Base-by-base conservation (phyloP, 805 yeast genomes). In the Saturnispora galanensis region DNA sequence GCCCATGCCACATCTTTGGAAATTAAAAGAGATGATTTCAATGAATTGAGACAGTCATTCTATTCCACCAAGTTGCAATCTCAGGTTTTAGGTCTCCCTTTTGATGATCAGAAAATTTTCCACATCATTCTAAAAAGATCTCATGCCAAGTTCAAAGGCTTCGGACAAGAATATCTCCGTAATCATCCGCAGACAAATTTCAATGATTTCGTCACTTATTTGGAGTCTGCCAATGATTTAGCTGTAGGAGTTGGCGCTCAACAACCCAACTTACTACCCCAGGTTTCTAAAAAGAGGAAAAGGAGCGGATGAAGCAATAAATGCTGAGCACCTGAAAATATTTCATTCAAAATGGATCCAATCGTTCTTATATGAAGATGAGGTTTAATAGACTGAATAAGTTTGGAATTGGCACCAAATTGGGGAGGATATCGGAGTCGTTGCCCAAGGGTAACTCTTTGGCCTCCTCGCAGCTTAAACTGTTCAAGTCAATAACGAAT, bases 241-340 rank as follows among this genome's bases (percentile, higher is more conserved):
- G 43, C 31, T 12, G 28, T 21, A 13, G 47, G 33, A 4, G 31
- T 33, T 9, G 47, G 47, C 6, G 45, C 45, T 16, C 45, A 42
- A 28, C 32, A 21, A 8, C 26, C 26, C 26, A 21, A 21, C 26
- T 21, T 21, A 21, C 7, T 6, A 21, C 26, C 26, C 26, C 26
- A 21, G 26, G 26, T 21, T 5, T 37, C 15, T 31, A 42, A 29
- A 28, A 16, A 34, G 33, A 13, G 33, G 44, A 16, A n/a, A 10
- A 16, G 37, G 17, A 34, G 15, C 26, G 26, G 26, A 21, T 21
- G 26, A 21, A 21, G 26, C 26, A 21, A 21, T 21, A 21, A 21
- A 21, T 21, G 26, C 26, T 21, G 26, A 21, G 26, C 26, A 21
- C 26, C 6, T 21, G 26, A 21, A 21, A 21, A 21, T 21, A 21